phyloP scores from a whole-genome alignment of 2,329 filamentous ascomycete genomes.

The Hymenotorrendiella dingleyae region DNA sequence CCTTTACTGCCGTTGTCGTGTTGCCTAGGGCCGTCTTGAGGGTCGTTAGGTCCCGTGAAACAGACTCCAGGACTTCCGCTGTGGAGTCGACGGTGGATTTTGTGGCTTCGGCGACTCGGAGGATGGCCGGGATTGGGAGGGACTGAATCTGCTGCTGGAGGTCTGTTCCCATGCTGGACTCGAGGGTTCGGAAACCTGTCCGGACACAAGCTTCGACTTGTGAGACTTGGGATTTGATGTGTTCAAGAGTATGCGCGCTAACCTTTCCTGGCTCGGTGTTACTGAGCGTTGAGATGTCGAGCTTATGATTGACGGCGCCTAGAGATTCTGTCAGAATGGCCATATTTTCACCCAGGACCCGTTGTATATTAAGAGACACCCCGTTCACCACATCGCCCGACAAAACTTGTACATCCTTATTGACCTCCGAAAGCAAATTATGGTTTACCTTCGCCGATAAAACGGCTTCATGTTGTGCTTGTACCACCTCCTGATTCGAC shows the following conservation, averaged over 20 bases:
- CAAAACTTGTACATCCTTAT: background rate
- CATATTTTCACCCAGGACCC: background rate
- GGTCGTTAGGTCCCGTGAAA: conserved; percentile 8
- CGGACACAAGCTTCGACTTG: background rate
- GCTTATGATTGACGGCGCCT: background rate
- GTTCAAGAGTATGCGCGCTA: background rate
- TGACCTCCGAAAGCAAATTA: background rate
- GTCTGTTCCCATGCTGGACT: background rate
- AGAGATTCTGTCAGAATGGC: background rate
- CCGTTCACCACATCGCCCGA: too few relatives aligned
- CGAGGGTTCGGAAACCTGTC: background rate
- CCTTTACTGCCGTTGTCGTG: conserved; percentile 16
- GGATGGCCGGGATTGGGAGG: background rate
- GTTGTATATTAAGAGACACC: too few relatives aligned
- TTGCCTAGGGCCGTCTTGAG: conserved; percentile 6
- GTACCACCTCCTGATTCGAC: background rate
- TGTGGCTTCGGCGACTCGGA: background rate
- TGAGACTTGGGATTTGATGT: background rate
- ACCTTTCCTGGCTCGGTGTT: background rate
- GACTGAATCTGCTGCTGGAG: too few relatives aligned
- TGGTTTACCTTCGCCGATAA: background rate
- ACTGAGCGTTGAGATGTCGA: background rate
- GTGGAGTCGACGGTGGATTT: conserved; percentile 1
- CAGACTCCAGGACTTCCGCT: conserved; percentile 6
- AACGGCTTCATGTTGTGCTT: background rate